A percentile compares a stretch with the other conserved stretches of the same genome.
phyloP scores from a whole-genome alignment of 106 monocot species.

The Agapanthus africanus region DNA sequence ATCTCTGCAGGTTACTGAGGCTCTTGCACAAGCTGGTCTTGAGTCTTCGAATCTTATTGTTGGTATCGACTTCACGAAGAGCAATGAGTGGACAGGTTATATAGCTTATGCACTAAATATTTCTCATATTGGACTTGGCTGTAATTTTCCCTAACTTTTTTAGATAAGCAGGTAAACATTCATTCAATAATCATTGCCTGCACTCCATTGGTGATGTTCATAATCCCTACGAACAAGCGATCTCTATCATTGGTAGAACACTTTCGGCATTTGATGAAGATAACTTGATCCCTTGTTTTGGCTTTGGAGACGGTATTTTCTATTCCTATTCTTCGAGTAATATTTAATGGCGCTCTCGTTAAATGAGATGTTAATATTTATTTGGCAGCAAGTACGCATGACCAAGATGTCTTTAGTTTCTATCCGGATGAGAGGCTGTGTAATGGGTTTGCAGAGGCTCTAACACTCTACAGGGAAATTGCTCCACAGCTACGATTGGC shows the following conservation, averaged over 20 bases:
- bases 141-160: slow-evolving; percentile 9
- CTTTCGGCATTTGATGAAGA: slow-evolving; percentile 86
- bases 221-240: slow-evolving; percentile 94
- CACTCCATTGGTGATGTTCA: slow-evolving; percentile 54
- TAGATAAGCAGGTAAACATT: slow-evolving; percentile 53
- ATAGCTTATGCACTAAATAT: neutral
- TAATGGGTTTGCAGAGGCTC: slow-evolving; percentile 54
- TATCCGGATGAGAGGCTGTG: slow-evolving; percentile 38
- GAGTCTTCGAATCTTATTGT: slow-evolving; percentile 84
- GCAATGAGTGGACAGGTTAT: slow-evolving; percentile 96
- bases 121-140: neutral
- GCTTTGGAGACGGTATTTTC: slow-evolving; percentile 82
- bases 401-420: slow-evolving; percentile 68
- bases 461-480: slow-evolving; percentile 55
- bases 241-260: slow-evolving; percentile 80
- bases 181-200: slow-evolving; percentile 63
- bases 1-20: slow-evolving; percentile 67
- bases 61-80: slow-evolving; percentile 95
- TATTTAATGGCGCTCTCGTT: neutral
- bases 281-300: slow-evolving; percentile 88
- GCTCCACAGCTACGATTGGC: slow-evolving; percentile 45
- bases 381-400: slow-evolving; percentile 60
- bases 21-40: slow-evolving; percentile 77
- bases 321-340: neutral
- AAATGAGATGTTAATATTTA: neutral